A percentile compares a stretch with the other conserved stretches of the same genome.
These are phyloP conservation scores for Mycena metata DNA, from an alignment of 768 basidiomycete genomes.

Conservation along the genomic window DNA sequence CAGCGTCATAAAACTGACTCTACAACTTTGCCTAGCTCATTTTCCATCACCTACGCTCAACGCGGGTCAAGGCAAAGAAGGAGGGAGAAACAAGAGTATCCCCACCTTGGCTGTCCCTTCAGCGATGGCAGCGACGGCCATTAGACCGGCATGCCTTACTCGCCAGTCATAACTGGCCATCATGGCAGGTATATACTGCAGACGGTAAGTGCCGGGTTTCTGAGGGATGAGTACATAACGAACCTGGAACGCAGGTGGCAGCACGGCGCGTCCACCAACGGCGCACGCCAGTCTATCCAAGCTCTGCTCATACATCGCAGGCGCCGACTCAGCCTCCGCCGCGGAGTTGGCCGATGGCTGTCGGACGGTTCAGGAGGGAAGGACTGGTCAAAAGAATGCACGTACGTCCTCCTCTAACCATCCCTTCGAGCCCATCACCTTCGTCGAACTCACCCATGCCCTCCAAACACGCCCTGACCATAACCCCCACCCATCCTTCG, in stretches of 20 bases:
- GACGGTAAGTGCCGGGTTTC: no score
- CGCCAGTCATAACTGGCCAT: slow-evolving; percentile 88
- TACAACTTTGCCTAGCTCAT: slow-evolving; percentile 85
- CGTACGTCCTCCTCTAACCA: slow-evolving; percentile 87
- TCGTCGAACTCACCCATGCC: slow-evolving; percentile 86
- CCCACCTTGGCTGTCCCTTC: slow-evolving; percentile 84
- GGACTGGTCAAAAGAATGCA: slow-evolving; percentile 34
- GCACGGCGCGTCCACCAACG: slow-evolving; percentile 78
- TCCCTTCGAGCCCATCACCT: slow-evolving; percentile 53
- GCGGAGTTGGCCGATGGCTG: slow-evolving; percentile 77
- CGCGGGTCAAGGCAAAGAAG: not conserved
- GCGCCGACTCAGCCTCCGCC: slow-evolving; percentile 71
- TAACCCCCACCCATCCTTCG: slow-evolving; percentile 76
- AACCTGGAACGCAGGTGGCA: slow-evolving; percentile 83
- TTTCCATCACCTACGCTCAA: slow-evolving; percentile 73
- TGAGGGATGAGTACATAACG: no score
- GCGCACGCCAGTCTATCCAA: slow-evolving; percentile 87
- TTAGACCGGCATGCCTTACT: slow-evolving; percentile 85
- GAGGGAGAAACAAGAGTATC: not conserved
- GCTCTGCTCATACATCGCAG: slow-evolving; percentile 85
- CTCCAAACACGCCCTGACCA: slow-evolving; percentile 84
- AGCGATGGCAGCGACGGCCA: slow-evolving; percentile 88
- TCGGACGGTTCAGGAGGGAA: slow-evolving; percentile 15
- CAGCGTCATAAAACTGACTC: slow-evolving; percentile 63
- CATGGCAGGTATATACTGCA: slow-evolving; percentile 82